These are phyloP conservation scores for Leccinum broughii DNA, from an alignment of 768 basidiomycete species.

Conservation along the genomic window DNA sequence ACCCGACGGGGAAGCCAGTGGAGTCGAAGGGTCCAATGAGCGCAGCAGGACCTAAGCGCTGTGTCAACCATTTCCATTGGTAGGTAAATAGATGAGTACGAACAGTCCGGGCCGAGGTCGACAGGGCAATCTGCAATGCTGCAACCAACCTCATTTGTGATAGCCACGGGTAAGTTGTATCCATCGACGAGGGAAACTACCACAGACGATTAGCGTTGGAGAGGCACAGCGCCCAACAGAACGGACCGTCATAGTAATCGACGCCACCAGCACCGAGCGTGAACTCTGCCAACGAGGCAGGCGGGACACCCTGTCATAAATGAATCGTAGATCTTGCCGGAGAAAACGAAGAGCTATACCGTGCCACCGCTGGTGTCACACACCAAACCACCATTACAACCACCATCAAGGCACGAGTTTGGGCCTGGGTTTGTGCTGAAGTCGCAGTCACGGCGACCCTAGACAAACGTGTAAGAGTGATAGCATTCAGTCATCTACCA, in stretches of 20 bases:
- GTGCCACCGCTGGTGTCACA: slow-evolving; percentile 51
- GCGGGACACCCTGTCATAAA: slow-evolving; percentile 56
- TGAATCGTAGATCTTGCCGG: neutral
- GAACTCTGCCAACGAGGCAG: slow-evolving; percentile 69
- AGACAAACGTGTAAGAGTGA: neutral
- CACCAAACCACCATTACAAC: slow-evolving; percentile 67
- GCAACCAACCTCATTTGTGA: slow-evolving; percentile 58
- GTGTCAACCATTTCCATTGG: neutral
- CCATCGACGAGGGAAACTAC: slow-evolving; percentile 68
- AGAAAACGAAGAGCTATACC: slow-evolving; percentile 22
- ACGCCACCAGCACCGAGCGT: slow-evolving; percentile 47
- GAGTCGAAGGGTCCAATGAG: slow-evolving; percentile 56
- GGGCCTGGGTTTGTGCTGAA: slow-evolving; percentile 52
- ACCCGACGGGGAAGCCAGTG: slow-evolving; percentile 56
- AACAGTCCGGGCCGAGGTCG: slow-evolving; percentile 61
- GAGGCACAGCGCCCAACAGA: neutral
- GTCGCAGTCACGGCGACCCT: slow-evolving; percentile 60
- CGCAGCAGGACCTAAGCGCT: slow-evolving; percentile 44
- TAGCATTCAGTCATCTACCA: neutral
- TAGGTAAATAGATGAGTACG: slow-evolving; percentile 1
- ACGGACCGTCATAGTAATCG: slow-evolving; percentile 64
- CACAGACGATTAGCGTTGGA: neutral
- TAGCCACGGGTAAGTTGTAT: slow-evolving; percentile 59
- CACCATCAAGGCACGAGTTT: slow-evolving; percentile 62
- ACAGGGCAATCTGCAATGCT: slow-evolving; percentile 58